Conservation (phyloP, 2,329 filamentous ascomycete genomes). For the Pseudocercospora cruenta region DNA sequence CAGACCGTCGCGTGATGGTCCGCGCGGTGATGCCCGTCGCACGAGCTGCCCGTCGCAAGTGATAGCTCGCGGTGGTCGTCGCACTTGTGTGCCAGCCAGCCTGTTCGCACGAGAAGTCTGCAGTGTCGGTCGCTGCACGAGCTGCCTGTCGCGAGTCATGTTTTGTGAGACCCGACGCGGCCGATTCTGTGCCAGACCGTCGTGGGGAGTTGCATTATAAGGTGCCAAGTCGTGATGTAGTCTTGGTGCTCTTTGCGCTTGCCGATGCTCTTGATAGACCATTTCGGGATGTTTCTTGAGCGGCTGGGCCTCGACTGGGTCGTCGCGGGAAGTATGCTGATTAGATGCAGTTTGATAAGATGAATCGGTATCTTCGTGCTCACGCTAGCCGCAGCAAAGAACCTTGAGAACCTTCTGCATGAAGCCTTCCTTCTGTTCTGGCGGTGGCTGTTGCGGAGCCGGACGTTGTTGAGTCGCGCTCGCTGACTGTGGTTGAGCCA, state of each 20-base stretch:
- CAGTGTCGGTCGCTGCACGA: not conserved
- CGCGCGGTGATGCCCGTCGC: not conserved
- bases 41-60: not conserved
- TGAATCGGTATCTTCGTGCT: slow-evolving; percentile 13
- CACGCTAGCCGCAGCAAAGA: slow-evolving; percentile 75
- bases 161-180: not conserved
- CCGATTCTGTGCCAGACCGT: not conserved
- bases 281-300: not conserved
- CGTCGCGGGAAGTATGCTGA: not conserved
- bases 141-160: not conserved
- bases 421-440: slow-evolving; percentile 75
- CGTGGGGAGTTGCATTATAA: not conserved
- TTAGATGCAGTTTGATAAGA: not conserved
- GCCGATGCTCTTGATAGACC: not conserved
- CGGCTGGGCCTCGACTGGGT: not conserved
- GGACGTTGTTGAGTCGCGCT: slow-evolving; percentile 20
- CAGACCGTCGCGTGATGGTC: not conserved
- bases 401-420: slow-evolving; percentile 92
- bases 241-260: not conserved
- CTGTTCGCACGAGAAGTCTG: not conserved
- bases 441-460: slow-evolving; percentile 37
- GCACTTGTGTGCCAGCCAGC: not conserved
- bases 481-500: slow-evolving; percentile 18
- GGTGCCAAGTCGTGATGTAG: not conserved
- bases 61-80: not conserved